Conservation (phyloP, 495 filamentous ascomycete species). For the Barbatosphaeria neglecta region DNA sequence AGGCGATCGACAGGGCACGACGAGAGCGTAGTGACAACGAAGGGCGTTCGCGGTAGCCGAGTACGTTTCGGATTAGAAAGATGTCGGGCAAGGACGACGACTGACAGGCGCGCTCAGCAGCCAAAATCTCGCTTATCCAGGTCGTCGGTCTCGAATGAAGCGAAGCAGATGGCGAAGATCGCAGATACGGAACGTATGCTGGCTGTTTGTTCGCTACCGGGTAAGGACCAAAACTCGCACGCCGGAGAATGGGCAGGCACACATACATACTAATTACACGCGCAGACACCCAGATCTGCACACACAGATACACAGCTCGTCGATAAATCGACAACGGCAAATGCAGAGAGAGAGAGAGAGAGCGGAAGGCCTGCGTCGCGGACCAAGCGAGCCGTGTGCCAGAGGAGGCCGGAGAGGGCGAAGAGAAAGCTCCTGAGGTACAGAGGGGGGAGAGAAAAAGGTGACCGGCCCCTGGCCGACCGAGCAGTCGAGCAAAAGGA, state of each 20-base stretch:
- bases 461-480: conserved; percentile 9
- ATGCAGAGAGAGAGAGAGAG: no score
- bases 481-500: not conserved
- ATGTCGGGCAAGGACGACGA: not conserved
- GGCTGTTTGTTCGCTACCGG: not conserved
- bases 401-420: not conserved
- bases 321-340: no score
- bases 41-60: not conserved
- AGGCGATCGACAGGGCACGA: not conserved
- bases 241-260: not conserved
- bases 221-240: not conserved
- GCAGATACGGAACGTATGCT: no score
- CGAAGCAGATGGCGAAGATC: not conserved
- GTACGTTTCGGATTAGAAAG: not conserved
- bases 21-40: not conserved
- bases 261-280: not conserved
- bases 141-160: not conserved
- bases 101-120: no score
- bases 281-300: not conserved
- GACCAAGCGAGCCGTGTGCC: no score
- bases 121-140: no score
- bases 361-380: no score
- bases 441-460: not conserved
- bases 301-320: not conserved
- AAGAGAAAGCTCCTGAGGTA: not conserved